Evolutionary conservation across 2,329 filamentous ascomycete species (phyloP), one percentile per base, ranked within the genome.

Genomic region (Neonectria hederae): DNA sequence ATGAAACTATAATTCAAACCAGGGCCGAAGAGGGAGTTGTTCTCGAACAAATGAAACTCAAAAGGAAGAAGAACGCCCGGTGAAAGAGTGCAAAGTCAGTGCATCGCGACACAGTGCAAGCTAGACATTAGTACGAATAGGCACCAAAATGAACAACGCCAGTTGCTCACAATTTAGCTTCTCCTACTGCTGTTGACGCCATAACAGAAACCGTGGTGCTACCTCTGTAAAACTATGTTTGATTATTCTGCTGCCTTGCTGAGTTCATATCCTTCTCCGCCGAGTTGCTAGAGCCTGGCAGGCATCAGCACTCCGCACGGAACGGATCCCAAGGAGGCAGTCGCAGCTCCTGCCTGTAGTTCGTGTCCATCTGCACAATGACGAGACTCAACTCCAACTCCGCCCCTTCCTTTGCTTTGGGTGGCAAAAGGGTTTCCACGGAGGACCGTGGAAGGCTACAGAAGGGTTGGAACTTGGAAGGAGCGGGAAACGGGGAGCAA

Each of bases 351-450:
- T 51, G 17, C 45, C 26, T 48, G 21, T 9, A 30, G 35, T 49
- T 63, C 54, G 49, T 63, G 60, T 32, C 45, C 53, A 26, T 32
- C 54, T 54, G 26, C 32, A 51, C 28, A 24, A 24, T 63, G 54
- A 58, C 32, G 49, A 32, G 49, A 43, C 53, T 19, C 28, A 32
- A 19, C 49, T 62, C 52, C 28, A 32, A 19, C 49, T 62, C 52
- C 59, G 52, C 38, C 14, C 35, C 53, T 45, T 56, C 53, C 51
- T 32, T 61, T 32, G 24, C 58, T n/a, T 24, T 48, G 35, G 35
- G 52, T 45, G 45, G 51, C 48, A 51, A 32, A 19, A 10, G 35
- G 28, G 32, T 10, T 30, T 21, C 26, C 26, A 32, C 13, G 17
- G 48, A 32, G 48, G 28, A 32, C n/a, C n/a, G n/a, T 51, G 19